These are phyloP conservation scores for Pouteria campechiana DNA, from an alignment of 179 eudicot species.

Conservation along the genomic window DNA sequence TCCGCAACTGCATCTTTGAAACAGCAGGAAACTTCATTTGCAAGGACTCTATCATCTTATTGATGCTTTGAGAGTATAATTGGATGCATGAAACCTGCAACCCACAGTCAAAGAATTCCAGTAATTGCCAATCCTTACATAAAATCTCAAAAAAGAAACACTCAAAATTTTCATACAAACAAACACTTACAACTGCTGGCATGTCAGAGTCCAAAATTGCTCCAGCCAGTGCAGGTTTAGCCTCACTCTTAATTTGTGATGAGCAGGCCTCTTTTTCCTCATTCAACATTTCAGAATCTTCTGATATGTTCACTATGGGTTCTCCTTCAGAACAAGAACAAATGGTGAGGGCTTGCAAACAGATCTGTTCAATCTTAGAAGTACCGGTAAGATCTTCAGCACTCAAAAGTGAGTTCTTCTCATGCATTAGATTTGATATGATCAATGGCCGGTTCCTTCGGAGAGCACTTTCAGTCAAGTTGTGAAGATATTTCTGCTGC, in stretches of 20 bases:
- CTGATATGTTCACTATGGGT: slow-evolving; percentile 33
- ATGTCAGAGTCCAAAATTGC: slow-evolving; percentile 47
- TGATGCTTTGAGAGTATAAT: slow-evolving; percentile 47
- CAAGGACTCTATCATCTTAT: slow-evolving; percentile 48
- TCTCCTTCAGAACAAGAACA: slow-evolving; percentile 45
- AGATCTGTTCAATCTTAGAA: slow-evolving; percentile 48
- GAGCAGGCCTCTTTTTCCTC: slow-evolving; percentile 36
- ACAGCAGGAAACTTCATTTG: slow-evolving; percentile 47
- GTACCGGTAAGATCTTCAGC: slow-evolving; percentile 44
- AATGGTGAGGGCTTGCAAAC: slow-evolving; percentile 66
- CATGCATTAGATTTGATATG: slow-evolving; percentile 62
- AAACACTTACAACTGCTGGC: slow-evolving; percentile 53
- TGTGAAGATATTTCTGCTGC: slow-evolving; percentile 51
- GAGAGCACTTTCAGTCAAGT: slow-evolving; percentile 68
- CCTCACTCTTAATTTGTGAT: slow-evolving; percentile 29
- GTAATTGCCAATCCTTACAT: background rate
- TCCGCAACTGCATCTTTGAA: slow-evolving; percentile 46
- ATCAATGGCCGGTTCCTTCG: slow-evolving; percentile 65
- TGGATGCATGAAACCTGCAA: slow-evolving; percentile 65
- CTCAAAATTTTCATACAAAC: too few species aligned
- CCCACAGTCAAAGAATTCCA: background rate
- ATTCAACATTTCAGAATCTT: slow-evolving; percentile 20
- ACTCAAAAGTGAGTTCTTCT: slow-evolving; percentile 25
- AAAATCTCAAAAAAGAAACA: background rate
- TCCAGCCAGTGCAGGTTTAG: slow-evolving; percentile 11